These are phyloP conservation scores for Scenedesmus sp. DNA, from an alignment of 163 green algal species.

Conservation along the genomic window DNA sequence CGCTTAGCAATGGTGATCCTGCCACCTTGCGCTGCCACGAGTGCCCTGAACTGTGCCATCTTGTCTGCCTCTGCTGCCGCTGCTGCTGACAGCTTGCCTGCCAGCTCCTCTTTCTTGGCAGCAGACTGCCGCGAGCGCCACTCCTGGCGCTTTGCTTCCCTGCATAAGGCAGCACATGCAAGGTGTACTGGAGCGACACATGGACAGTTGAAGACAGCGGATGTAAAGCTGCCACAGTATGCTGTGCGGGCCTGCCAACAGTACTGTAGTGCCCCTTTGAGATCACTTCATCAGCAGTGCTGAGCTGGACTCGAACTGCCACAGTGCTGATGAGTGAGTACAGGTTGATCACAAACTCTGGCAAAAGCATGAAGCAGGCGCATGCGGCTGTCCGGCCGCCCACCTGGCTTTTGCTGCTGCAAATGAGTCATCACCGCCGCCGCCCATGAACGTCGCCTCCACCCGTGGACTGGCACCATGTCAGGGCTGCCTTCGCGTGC, in stretches of 20 bases:
- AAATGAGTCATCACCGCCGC: conserved; percentile 72
- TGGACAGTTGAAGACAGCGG: background rate
- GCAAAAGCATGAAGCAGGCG: no score
- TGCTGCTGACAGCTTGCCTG: conserved; percentile 54
- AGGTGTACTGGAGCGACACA: background rate
- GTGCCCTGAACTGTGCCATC: conserved; percentile 67
- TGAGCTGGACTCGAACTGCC: no score
- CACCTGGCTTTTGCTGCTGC: conserved; percentile 69
- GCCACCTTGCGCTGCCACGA: conserved; percentile 55
- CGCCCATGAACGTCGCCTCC: conserved; percentile 71
- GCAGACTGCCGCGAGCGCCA: conserved; percentile 43
- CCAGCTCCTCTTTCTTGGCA: conserved; percentile 58
- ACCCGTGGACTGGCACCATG: conserved; percentile 54
- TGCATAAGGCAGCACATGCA: conserved; percentile 7
- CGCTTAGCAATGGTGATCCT: conserved; percentile 67
- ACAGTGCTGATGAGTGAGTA: no score
- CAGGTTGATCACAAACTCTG: no score
- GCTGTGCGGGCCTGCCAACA: no score
- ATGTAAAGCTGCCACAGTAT: no score
- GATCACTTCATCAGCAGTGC: no score
- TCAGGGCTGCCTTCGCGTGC: conserved; percentile 68
- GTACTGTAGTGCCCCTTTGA: no score
- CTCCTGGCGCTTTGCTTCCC: conserved; percentile 50
- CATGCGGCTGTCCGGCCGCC: background rate
- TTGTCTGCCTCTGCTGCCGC: conserved; percentile 58